Conservation (phyloP, 73 alveolate species). For the Paramecium sexaurelia region DNA sequence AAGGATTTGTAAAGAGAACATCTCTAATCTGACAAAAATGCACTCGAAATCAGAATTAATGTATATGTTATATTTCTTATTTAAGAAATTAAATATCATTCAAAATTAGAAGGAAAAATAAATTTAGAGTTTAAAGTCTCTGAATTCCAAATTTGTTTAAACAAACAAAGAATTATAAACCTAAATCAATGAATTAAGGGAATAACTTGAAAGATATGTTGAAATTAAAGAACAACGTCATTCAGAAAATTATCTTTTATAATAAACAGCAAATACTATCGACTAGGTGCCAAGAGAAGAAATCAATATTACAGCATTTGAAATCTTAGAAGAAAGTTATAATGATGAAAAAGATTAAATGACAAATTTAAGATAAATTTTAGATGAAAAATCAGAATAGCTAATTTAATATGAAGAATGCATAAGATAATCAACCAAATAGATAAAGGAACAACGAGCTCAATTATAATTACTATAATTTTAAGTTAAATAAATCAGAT, state of each 20-base stretch:
- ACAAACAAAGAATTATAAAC: background rate
- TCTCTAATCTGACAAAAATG: background rate
- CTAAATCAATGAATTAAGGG: background rate
- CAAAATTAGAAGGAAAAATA: background rate
- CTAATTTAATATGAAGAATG: conserved; percentile 2
- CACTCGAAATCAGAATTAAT: background rate
- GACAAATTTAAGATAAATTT: background rate
- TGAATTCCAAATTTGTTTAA: background rate
- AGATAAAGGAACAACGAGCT: background rate
- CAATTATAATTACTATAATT: background rate
- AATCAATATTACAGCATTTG: conserved; percentile 28
- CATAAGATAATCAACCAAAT: background rate
- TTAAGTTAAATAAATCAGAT: background rate
- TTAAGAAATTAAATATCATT: background rate
- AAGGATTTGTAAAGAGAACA: background rate
- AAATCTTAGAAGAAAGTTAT: background rate
- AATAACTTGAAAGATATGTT: background rate
- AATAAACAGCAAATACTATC: background rate
- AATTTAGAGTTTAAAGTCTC: background rate
- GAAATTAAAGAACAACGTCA: background rate
- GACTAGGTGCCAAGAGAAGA: background rate
- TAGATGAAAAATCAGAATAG: conserved; percentile 14
- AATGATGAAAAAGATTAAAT: background rate
- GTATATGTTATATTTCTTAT: background rate
- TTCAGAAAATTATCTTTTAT: background rate